Evolutionary conservation across 2,329 filamentous ascomycete genomes (phyloP), one percentile per base, ranked within the genome.

Genomic region (Dactylellina drechsleri): DNA sequence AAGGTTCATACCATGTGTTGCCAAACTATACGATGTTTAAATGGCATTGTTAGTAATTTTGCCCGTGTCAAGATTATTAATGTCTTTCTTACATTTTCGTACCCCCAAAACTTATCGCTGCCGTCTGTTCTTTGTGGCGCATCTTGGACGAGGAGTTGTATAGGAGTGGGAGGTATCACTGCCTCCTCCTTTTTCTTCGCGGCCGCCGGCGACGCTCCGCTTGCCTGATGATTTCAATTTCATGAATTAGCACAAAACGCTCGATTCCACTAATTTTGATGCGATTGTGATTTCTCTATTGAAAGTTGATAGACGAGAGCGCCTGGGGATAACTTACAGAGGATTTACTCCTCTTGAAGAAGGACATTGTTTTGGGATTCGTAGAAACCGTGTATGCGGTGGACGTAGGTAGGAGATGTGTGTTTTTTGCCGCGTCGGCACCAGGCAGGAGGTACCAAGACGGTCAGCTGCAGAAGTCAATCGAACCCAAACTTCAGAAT

Each of bases 51-150:
- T 74, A 66, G 53, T 18, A 18, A 40, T 8, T 10, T 16, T 53
- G 15, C 28, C 41, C 10, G 8, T 61, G 26, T 54, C 23, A 40
- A 26, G n/a, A 16, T n/a, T 43, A 54, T 31, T 41, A 43, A 62
- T 64, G 76, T 66, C 76, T 77, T 36, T 60, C 92, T 83, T 86
- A 98, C 94, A 84, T 99, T 99, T 83, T 99, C 95, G 82, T 98
- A 90, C 15, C 95, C 95, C 83, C 96, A 98, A 84, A 97, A 99
- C 84, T 97, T 96, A 84, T 98, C 95, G 81, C 92, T 97, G 64
- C 95, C 95, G 83, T 98, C 93, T 78, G 87, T 85, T 80, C 92
- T 89, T 78, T 96, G 84, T 1, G 93, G 89, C 2, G 93, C 93
- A 72, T 92, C 89, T 82, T 92, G 90, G 79, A 89, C 87, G 36